Conservation (phyloP, 2,329 filamentous ascomycete genomes). For the Cordyceps javanica region DNA sequence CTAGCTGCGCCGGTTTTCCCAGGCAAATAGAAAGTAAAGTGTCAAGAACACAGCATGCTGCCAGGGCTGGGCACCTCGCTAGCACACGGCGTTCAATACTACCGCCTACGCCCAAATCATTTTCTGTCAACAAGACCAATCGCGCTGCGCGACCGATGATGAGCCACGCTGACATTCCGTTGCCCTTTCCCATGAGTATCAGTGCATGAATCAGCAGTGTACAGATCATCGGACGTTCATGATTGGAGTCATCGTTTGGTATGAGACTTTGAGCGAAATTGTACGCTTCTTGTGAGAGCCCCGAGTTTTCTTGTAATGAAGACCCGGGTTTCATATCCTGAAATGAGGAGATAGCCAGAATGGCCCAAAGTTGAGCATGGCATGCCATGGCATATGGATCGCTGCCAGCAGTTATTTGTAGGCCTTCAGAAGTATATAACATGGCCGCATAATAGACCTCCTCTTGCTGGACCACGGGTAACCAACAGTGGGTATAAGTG, state of each 20-base stretch:
- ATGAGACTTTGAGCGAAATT: slow-evolving; percentile 42
- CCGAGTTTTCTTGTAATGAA: background rate
- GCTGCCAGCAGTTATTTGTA: slow-evolving; percentile 19
- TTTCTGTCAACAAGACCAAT: slow-evolving; percentile 24
- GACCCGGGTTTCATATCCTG: slow-evolving; percentile 35
- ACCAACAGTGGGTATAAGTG: slow-evolving; percentile 69
- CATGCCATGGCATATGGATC: slow-evolving; percentile 29
- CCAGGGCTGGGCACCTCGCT: slow-evolving; percentile 23
- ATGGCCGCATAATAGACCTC: slow-evolving; percentile 46
- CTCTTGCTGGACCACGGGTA: slow-evolving; percentile 66
- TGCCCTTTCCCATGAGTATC: slow-evolving; percentile 53
- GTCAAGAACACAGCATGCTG: slow-evolving; percentile 59
- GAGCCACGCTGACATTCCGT: slow-evolving; percentile 55
- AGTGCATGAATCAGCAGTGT: slow-evolving; percentile 52
- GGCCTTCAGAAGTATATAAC: slow-evolving; percentile 33
- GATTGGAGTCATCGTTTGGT: slow-evolving; percentile 40
- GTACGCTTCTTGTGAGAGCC: slow-evolving; percentile 37
- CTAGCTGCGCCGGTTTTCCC: slow-evolving; percentile 43
- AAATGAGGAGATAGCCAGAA: slow-evolving; percentile 50
- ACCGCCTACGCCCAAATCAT: slow-evolving; percentile 18
- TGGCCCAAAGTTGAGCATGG: slow-evolving; percentile 55
- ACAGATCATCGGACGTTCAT: slow-evolving; percentile 34
- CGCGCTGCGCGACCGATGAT: slow-evolving; percentile 57
- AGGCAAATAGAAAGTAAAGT: slow-evolving; percentile 48
- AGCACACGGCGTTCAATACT: slow-evolving; percentile 9